A percentile compares a stretch with the other conserved stretches of the same genome.
phyloP scores from a whole-genome alignment of 495 filamentous ascomycete genomes.

The Rhypophila decipiens region DNA sequence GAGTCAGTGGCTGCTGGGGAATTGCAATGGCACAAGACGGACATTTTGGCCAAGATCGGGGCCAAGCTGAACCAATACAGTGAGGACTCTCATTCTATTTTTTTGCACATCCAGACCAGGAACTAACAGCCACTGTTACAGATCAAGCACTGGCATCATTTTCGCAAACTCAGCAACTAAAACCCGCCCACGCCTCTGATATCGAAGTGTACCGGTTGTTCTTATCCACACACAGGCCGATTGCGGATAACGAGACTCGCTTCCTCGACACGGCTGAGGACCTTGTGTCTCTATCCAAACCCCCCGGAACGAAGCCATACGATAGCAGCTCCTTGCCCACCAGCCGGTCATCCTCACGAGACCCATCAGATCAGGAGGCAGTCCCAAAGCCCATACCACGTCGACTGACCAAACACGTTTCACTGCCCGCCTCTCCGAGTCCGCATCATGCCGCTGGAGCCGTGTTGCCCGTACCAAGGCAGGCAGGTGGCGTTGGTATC shows the following conservation, averaged over 20 bases:
- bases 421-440: conserved; percentile 3
- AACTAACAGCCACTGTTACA: conserved; percentile 20
- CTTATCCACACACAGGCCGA: conserved; percentile 54
- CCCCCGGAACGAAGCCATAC: not conserved
- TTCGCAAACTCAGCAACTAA: conserved; percentile 50
- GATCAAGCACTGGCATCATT: conserved; percentile 66
- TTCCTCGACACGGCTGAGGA: conserved; percentile 64
- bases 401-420: not conserved
- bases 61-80: conserved; percentile 81
- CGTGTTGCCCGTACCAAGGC: too few species aligned
- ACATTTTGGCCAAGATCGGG: conserved; percentile 63
- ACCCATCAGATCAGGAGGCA: too few species aligned
- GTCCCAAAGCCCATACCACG: not conserved
- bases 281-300: conserved; percentile 48
- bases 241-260: conserved; percentile 58
- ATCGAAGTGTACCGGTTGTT: conserved; percentile 60
- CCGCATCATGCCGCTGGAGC: too few species aligned
- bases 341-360: too few species aligned
- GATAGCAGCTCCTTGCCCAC: not conserved
- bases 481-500: too few species aligned
- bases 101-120: not conserved
- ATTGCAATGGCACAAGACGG: conserved; percentile 64
- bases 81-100: conserved; percentile 33
- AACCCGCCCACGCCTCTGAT: conserved; percentile 49
- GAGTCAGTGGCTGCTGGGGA: conserved; percentile 62